Conservation (phyloP, 345 rosid genomes). For the Mallotus nudiflorus region DNA sequence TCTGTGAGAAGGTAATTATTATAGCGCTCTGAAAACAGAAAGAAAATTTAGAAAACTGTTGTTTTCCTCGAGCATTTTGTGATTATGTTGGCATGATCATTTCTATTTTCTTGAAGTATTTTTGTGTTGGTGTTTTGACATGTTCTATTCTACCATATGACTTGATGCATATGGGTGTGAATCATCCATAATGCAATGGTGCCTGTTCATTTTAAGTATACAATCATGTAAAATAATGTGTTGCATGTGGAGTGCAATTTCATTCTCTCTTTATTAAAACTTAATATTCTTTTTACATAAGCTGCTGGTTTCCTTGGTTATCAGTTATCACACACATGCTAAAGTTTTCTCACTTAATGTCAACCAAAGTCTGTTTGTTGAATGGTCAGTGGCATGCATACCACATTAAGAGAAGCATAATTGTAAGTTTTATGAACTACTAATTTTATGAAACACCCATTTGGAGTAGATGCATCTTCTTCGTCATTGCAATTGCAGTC, state of each 20-base stretch:
- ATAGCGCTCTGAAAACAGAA: background rate
- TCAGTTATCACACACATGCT: conserved; percentile 29
- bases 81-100: conserved; percentile 7
- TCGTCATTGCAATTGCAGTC: conserved; percentile 56
- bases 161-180: background rate
- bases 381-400: conserved; percentile 40
- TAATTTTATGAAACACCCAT: conserved; percentile 24
- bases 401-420: conserved; percentile 45
- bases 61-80: conserved; percentile 4
- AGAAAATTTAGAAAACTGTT: background rate
- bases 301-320: conserved; percentile 21
- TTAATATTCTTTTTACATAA: conserved; percentile 34
- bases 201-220: background rate
- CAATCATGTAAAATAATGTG: background rate
- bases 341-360: conserved; percentile 21
- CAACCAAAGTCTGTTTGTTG: conserved; percentile 30
- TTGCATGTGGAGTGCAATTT: conserved; percentile 12
- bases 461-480: conserved; percentile 24
- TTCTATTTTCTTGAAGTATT: conserved; percentile 10
- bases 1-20: conserved; percentile 1
- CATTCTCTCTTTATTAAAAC: conserved; percentile 34
- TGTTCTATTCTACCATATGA: conserved; percentile 5
- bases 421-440: conserved; percentile 20
- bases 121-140: conserved; percentile 1
- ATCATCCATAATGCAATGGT: background rate